Conservation (phyloP, 139 green algal genomes). For the Protoeuglena noctilucae region DNA sequence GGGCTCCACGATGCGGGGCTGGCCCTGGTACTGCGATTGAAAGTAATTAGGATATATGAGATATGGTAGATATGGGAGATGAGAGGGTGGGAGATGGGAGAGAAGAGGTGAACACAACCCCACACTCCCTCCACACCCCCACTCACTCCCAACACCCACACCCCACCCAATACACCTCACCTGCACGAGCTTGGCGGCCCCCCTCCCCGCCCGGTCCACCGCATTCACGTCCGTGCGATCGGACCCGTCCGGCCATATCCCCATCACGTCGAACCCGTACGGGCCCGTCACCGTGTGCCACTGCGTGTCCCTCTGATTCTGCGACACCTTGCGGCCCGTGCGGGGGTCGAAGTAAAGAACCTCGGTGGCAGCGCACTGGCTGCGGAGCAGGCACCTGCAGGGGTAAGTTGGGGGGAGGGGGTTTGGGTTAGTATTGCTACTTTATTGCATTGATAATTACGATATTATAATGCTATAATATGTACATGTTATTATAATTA, state of each 20-base stretch:
- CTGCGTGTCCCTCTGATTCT: conserved; percentile 26
- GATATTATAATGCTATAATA: too few relatives aligned
- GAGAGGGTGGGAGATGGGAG: too few relatives aligned
- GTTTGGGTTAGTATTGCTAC: too few relatives aligned
- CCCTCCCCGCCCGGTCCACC: conserved; percentile 13
- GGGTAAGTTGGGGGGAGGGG: neutral
- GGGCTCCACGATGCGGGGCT: neutral
- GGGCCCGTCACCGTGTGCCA: conserved; percentile 15
- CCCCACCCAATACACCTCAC: conserved; percentile 5
- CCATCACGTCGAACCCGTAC: conserved; percentile 36
- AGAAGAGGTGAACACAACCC: too few relatives aligned
- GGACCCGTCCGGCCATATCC: conserved; percentile 27
- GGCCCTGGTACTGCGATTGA: too few relatives aligned
- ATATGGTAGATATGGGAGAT: too few relatives aligned
- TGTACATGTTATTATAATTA: too few relatives aligned
- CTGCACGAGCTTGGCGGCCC: conserved; percentile 2
- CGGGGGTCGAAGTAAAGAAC: conserved; percentile 27
- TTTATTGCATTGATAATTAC: too few relatives aligned
- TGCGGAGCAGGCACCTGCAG: conserved; percentile 16
- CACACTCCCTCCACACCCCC: too few relatives aligned
- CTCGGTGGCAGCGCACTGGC: conserved; percentile 15
- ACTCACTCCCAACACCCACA: too few relatives aligned
- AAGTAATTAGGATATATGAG: too few relatives aligned
- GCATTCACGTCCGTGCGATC: conserved; percentile 32
- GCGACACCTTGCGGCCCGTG: conserved; percentile 24